Base-by-base conservation (phyloP, 176 grass and related monocot genomes). In the Bothriochloa decipiens region DNA sequence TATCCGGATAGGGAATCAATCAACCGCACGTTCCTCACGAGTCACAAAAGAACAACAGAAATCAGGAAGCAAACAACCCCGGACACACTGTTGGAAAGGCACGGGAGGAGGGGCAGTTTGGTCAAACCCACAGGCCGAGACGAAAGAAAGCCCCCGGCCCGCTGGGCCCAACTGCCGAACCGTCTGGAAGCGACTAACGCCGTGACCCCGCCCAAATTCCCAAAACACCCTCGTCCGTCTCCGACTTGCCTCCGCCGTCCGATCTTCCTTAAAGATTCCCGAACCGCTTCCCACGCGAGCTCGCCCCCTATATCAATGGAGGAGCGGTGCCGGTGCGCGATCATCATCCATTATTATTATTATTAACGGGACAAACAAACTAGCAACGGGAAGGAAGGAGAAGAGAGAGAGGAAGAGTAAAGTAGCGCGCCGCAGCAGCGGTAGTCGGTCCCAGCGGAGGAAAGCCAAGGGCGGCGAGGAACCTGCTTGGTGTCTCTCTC, bases 281-380 rank as follows among this genome's bases (percentile, higher is more conserved):
- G 1, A 77, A 88, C 72, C 29, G 27, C 11, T 40, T 22, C 17
- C 4, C 32, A 49, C 0, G 11, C 6, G 32, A 42, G 5, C 53
- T 3, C 6, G 5, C 4, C 0, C 29, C 4, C 42, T 72, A 80
- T 80, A 89, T 89, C 55, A 78, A 70, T 74, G 68, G 63, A 65
- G 42, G 63, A 65, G 62, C 26, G 62, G 62, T 13, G 62, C 62
- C 47, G 47, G 46, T 5, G 62, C 26, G 26, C 45, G 46, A 63
- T 26, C 60, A 6, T 55, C 53, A n/a, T 27, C 61, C 63, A 29
- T 15, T n/a, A n/a, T n/a, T n/a, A n/a, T n/a, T n/a, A n/a, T n/a
- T n/a, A n/a, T n/a, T 65, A 65, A 65, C 86, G 86, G 73, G 83
- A 71, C 39, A 83, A 88, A 71, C 74, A 10, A 8, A 32, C 29